Evolutionary conservation across 1,284 basidiomycete genomes (phyloP), one percentile per base, ranked within the genome.

Genomic region (Microbotryomycetes sp.): DNA sequence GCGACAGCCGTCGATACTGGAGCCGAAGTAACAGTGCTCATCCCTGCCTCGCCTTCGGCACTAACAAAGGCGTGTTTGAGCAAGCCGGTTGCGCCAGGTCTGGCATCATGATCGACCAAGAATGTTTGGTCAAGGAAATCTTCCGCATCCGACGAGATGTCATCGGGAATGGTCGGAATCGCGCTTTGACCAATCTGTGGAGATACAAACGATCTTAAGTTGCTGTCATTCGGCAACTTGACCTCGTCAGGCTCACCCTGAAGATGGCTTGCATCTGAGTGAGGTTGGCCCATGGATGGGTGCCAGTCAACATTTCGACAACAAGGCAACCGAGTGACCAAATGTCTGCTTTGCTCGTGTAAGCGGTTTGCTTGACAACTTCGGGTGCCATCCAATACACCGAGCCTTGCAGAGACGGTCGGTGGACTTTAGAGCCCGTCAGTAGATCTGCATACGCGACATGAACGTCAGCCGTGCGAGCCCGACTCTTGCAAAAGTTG

Each of bases 321-420:
- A 97, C 88, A 54, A 98, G 79, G 76, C 96, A 98, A 2, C 96
- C 96, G 0, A 99, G 86, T 72, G 89, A 92, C 96, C 96, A 99
- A 56, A 98, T 97, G 76, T 98, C 96, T 6, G 93, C 93, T 73
- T 97, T 97, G 71, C 83, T 83, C 5, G 93, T 96, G 74, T 97
- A 93, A 2, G 84, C 83, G 22, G 87, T 93, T 77, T 98, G 94
- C 75, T 96, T 93, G 63, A 98, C 94, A 16, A 97, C 92, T 75
- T 99, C 96, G 30, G 92, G 92, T 0, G 92, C 92, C 92, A 96
- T 97, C 92, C 94, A 97, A 77, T 96, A 97, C 19, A 97, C 93
- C 0, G 92, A 94, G 1, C 94, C 94, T 76, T 97, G 94, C 22
- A 97, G 77, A 1, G 92, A 97, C 0, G 91, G 90, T 4, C 93